phyloP scores from a whole-genome alignment of 148 eudicot genomes.

The Amaranthus hypochondriacus region DNA sequence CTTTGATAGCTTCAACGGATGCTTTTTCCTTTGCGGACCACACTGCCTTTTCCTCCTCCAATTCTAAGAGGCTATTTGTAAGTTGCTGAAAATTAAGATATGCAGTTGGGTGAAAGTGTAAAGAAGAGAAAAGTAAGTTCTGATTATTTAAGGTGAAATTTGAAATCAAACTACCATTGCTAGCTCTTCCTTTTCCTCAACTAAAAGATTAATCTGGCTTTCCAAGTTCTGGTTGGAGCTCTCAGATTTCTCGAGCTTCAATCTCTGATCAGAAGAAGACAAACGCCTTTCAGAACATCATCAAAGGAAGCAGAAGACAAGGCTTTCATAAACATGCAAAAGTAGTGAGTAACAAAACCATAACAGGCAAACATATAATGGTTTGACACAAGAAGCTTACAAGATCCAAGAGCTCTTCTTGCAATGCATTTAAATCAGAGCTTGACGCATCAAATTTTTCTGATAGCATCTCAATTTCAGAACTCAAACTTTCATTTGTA shows the following conservation, averaged over 20 bases:
- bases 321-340: neutral
- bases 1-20: slow-evolving; percentile 64
- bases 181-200: slow-evolving; percentile 75
- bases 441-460: slow-evolving; percentile 49
- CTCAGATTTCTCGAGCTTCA: slow-evolving; percentile 53
- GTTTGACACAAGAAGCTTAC: slow-evolving; percentile 39
- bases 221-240: slow-evolving; percentile 39
- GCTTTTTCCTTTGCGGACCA: slow-evolving; percentile 87
- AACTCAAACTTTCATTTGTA: slow-evolving; percentile 55
- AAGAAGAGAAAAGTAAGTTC: slow-evolving; percentile 6
- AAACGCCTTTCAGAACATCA: slow-evolving; percentile 12
- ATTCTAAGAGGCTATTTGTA: slow-evolving; percentile 70
- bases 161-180: slow-evolving; percentile 54
- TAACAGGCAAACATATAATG: neutral
- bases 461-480: slow-evolving; percentile 55
- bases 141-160: neutral
- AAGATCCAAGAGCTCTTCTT: slow-evolving; percentile 58
- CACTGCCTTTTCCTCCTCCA: slow-evolving; percentile 93
- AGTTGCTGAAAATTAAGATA: slow-evolving; percentile 61
- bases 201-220: slow-evolving; percentile 40
- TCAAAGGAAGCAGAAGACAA: slow-evolving; percentile 1
- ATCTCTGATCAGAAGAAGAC: slow-evolving; percentile 38
- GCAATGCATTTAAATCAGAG: slow-evolving; percentile 41
- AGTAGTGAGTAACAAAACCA: no score
- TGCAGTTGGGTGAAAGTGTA: slow-evolving; percentile 9